A percentile compares a stretch with the other conserved stretches of the same genome.
Conservation (phyloP, 2,329 filamentous ascomycete species). For the Aspergillus unguis region DNA sequence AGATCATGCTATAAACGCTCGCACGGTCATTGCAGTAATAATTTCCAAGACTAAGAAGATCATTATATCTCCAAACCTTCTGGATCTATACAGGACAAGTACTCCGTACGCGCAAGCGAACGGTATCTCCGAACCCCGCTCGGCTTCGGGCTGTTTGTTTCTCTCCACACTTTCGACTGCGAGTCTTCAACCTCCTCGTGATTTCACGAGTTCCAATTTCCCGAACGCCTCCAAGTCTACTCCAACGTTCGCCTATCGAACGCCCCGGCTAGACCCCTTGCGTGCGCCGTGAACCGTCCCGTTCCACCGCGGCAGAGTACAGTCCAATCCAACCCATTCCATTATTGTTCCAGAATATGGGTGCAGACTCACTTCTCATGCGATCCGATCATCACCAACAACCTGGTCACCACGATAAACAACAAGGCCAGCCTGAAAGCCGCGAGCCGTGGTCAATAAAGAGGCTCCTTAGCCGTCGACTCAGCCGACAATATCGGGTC, state of each 20-base stretch:
- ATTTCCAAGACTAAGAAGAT: too few species aligned
- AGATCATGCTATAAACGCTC: too few species aligned
- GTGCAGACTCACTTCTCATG: slow-evolving; percentile 20
- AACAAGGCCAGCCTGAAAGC: slow-evolving; percentile 4
- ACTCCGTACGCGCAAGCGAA: neutral
- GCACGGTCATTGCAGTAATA: too few species aligned
- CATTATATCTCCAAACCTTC: neutral
- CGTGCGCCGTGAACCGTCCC: neutral
- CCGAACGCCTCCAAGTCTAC: neutral
- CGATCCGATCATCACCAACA: slow-evolving; percentile 11
- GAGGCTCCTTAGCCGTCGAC: slow-evolving; percentile 25
- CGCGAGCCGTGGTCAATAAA: slow-evolving; percentile 28
- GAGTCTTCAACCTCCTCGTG: neutral
- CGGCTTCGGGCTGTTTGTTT: neutral
- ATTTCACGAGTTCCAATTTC: too few species aligned
- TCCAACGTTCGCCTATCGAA: neutral
- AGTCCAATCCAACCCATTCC: neutral
- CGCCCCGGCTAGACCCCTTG: neutral
- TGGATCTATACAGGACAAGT: neutral
- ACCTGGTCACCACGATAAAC: slow-evolving; percentile 9
- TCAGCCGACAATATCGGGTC: slow-evolving; percentile 29
- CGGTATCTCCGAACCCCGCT: slow-evolving; percentile 4
- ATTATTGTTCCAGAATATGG: slow-evolving; percentile 17
- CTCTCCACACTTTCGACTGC: neutral
- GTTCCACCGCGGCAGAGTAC: too few species aligned